Percentiles rank a stretch among this genome's conserved stretches.
These are phyloP conservation scores for Xanthoparmelia taractica DNA, from an alignment of 495 filamentous ascomycete genomes.

Conservation along the genomic window DNA sequence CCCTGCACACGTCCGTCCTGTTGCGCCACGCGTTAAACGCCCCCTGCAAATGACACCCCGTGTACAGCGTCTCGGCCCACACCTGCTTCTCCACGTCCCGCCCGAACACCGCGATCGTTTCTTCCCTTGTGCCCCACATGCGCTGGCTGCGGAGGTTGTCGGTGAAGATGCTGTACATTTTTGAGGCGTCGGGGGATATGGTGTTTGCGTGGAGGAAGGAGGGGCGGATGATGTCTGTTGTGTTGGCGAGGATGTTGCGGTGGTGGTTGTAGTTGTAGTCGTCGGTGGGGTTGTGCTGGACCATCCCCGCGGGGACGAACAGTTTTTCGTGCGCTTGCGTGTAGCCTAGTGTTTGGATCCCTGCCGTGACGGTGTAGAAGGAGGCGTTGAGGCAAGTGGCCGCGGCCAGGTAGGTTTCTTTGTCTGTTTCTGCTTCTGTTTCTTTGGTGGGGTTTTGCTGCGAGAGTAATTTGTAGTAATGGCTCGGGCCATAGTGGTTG, in stretches of 20 bases:
- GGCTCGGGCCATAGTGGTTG: conserved; percentile 51
- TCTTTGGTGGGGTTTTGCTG: no score
- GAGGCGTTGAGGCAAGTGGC: conserved; percentile 42
- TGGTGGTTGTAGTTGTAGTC: conserved; percentile 28
- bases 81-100: conserved; percentile 31
- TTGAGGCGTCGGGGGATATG: conserved; percentile 33
- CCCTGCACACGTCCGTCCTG: conserved; percentile 14
- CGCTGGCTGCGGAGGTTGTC: conserved; percentile 27
- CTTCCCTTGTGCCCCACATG: conserved; percentile 38
- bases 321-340: conserved; percentile 25
- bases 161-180: conserved; percentile 18
- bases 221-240: neutral
- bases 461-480: conserved; percentile 52
- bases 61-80: conserved; percentile 30
- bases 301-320: conserved; percentile 37
- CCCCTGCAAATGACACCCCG: conserved; percentile 25
- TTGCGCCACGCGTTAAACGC: conserved; percentile 15
- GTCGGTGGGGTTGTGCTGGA: conserved; percentile 41
- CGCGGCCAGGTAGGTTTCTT: conserved; percentile 55
- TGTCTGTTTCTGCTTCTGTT: conserved; percentile 58
- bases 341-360: conserved; percentile 39
- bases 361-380: conserved; percentile 45
- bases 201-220: conserved; percentile 35
- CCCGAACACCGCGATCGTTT: conserved; percentile 34
- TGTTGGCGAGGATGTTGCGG: neutral